Evolutionary conservation across 2,329 filamentous ascomycete genomes (phyloP).

Genomic region (Monilinia fructicola): DNA sequence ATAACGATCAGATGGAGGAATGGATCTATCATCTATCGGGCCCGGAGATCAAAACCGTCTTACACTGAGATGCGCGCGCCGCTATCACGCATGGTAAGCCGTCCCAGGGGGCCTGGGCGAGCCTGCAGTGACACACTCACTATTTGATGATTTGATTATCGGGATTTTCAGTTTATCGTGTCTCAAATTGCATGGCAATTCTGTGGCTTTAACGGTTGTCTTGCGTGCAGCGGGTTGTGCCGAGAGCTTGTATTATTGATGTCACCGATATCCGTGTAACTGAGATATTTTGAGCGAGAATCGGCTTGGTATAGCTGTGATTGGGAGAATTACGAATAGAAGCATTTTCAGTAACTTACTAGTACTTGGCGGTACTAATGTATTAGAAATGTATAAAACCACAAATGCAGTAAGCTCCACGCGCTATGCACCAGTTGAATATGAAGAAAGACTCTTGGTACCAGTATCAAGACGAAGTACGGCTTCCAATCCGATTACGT

Average conservation of each 20-base stretch:
- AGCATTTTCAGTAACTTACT: conserved; percentile 3
- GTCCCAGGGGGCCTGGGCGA: conserved; percentile 15
- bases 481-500: conserved; percentile 3
- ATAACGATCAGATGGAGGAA: conserved; percentile 21
- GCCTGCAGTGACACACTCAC: conserved; percentile 6
- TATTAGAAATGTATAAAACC: neutral
- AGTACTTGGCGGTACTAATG: conserved; percentile 1
- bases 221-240: conserved; percentile 17
- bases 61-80: conserved; percentile 3
- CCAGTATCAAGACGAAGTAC: neutral
- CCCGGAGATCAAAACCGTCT: conserved; percentile 16
- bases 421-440: neutral
- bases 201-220: conserved; percentile 19
- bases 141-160: conserved; percentile 11
- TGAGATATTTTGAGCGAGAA: conserved; percentile 11
- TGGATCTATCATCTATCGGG: conserved; percentile 14
- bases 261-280: conserved; percentile 5
- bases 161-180: conserved; percentile 6
- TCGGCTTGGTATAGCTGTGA: conserved; percentile 10
- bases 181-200: conserved; percentile 6
- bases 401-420: conserved; percentile 6
- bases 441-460: conserved; percentile 1
- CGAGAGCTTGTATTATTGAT: conserved; percentile 10
- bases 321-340: conserved; percentile 16
- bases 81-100: conserved; percentile 8